Evolutionary conservation across 2,329 filamentous ascomycete genomes (phyloP).

Genomic region (Trichoderma endophyticum): DNA sequence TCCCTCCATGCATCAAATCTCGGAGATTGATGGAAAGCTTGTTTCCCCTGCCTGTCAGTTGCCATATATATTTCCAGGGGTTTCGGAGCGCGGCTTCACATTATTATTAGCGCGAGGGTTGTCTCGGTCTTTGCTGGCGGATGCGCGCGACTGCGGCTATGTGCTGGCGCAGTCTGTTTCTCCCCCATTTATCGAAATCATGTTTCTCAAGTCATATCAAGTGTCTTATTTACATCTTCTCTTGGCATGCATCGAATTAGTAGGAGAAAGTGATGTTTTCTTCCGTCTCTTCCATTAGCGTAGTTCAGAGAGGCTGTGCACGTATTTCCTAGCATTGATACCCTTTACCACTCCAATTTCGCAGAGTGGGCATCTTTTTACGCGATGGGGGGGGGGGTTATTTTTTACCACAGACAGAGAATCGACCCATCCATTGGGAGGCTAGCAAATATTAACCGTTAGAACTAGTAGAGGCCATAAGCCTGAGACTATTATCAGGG

Average conservation of each 20-base stretch:
- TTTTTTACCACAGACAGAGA: not conserved
- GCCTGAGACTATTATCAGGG: not conserved
- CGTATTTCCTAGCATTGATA: not conserved
- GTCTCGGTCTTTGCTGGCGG: not conserved
- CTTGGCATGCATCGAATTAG: not conserved
- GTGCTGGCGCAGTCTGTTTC: not conserved
- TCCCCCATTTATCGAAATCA: not conserved
- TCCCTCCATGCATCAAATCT: not conserved
- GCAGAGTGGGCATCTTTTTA: not conserved
- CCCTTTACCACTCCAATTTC: constrained; percentile 7
- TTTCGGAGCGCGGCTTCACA: not conserved
- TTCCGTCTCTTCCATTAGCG: not conserved
- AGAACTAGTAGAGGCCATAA: not conserved
- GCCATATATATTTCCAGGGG: constrained; percentile 4
- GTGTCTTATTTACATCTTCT: not conserved
- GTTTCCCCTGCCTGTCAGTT: not conserved
- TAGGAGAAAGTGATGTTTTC: not conserved
- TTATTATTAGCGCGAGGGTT: not conserved
- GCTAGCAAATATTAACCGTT: not conserved
- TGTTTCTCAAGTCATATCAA: not conserved
- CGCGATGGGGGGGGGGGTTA: not conserved
- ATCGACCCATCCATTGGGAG: not conserved
- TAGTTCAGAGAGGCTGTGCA: not conserved
- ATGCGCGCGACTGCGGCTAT: not conserved
- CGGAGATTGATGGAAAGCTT: constrained; percentile 14